Evolutionary conservation across 768 basidiomycete genomes (phyloP), one percentile per base, ranked within the genome.

Genomic region (Agaricus blazei): DNA sequence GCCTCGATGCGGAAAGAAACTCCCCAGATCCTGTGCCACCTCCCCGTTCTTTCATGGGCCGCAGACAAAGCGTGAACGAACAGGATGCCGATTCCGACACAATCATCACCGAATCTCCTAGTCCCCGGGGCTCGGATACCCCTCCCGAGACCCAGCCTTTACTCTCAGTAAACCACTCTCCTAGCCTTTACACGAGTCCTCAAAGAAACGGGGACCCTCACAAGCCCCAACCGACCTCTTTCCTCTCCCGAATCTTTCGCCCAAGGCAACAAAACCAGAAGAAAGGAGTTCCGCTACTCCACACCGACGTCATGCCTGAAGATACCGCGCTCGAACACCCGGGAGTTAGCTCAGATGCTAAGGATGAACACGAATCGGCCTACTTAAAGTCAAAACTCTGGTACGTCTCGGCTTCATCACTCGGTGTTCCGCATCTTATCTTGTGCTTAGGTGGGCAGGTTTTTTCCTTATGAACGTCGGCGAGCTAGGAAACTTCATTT

Each of bases 381-480:
- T 96, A 95, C 69, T 75, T 96, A 38, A 86, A 80, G 62, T 92
- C 91, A 4, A 93, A 87, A 66, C 63, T 94, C 59, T 95, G 94
- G 91, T 88, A 62, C 23, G 79, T 72, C 15, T 23, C 14, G 23
- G 29, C 31, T 36, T 36, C 34, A 11, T 27, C 0, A 15, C 26
- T 9, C 36, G 6, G 28, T 27, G 38, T 49, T 45, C 24, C 8
- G 41, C 46, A 51, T 47, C 19, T 56, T n/a, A 15, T 15, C 52
- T 12, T 29, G 19, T 48, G 58, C 2, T 14, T 56, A 92, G 93
- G 95, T 96, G 96, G 92, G 63, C 79, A 9, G 96, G 96, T 1
- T 88, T 98, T 63, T 58, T 83, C 12, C 76, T 97, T 48, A 94
- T 98, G 85, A 92, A 93, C 60, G 57, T 96, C 23, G 96, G 96